phyloP scores from a whole-genome alignment of 495 filamentous ascomycete genomes.

The Peziza echinospora region DNA sequence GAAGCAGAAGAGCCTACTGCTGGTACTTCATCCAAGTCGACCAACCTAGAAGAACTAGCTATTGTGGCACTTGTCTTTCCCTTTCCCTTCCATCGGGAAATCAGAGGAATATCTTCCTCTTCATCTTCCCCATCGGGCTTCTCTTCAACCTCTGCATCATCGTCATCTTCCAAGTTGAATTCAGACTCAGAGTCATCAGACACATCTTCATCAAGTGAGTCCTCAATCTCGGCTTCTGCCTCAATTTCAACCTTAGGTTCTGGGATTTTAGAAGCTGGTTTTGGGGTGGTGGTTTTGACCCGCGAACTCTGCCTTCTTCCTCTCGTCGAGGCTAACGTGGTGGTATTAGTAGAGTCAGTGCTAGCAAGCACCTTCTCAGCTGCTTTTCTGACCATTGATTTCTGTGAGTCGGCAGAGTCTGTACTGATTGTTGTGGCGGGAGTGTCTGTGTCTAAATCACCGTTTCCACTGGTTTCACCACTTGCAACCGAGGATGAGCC shows the following conservation, averaged over 20 bases:
- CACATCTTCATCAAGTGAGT: too few relatives aligned
- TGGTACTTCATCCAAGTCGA: not conserved
- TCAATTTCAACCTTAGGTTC: slow-evolving; percentile 6
- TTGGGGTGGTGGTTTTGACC: not conserved
- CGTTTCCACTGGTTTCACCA: too few relatives aligned
- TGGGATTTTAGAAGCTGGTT: too few relatives aligned
- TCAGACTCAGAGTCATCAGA: not conserved
- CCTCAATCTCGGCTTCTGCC: too few relatives aligned
- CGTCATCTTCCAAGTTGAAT: not conserved
- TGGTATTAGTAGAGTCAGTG: too few relatives aligned
- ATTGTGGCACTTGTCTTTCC: slow-evolving; percentile 14
- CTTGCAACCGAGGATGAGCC: not conserved
- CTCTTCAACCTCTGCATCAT: slow-evolving; percentile 21
- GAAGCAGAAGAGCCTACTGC: not conserved
- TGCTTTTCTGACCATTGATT: not conserved
- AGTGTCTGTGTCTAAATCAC: not conserved
- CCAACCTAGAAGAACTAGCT: slow-evolving; percentile 5
- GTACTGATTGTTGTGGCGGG: not conserved
- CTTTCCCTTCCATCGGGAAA: slow-evolving; percentile 8
- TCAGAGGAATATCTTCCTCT: slow-evolving; percentile 3
- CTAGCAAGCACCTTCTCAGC: not conserved
- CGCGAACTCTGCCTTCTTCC: slow-evolving; percentile 2
- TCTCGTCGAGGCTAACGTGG: too few relatives aligned
- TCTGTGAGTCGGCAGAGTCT: not conserved
- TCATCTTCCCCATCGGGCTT: slow-evolving; percentile 5